Conservation (phyloP, 306 rosid genomes). For the Prunus dulcis region DNA sequence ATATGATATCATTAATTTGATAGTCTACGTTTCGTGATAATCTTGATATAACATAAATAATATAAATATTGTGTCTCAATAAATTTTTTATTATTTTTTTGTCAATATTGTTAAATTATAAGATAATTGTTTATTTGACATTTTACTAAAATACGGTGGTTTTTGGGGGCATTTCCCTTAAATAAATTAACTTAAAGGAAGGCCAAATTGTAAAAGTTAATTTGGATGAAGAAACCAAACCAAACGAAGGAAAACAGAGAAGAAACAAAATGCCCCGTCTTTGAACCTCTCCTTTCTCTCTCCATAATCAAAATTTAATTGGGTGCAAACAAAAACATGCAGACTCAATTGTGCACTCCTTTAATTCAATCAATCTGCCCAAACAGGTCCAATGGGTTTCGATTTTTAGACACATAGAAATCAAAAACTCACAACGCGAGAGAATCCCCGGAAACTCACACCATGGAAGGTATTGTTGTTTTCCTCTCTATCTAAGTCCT, state of each 20-base stretch:
- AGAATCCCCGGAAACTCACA: constrained; percentile 24
- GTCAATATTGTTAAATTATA: no score
- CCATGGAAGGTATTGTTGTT: constrained; percentile 76
- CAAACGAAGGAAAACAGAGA: not conserved
- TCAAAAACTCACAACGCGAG: constrained; percentile 25
- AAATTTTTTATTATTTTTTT: no score
- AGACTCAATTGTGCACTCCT: constrained; percentile 25
- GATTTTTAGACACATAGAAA: constrained; percentile 38
- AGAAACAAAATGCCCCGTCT: constrained; percentile 18
- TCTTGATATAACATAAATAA: no score
- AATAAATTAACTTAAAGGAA: not conserved
- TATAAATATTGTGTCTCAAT: no score
- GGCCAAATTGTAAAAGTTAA: constrained; percentile 27
- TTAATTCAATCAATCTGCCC: constrained; percentile 26
- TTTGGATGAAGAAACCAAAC: constrained; percentile 31
- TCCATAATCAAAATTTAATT: constrained; percentile 17
- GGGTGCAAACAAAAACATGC: constrained; percentile 32
- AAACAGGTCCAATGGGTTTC: constrained; percentile 34
- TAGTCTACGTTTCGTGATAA: no score
- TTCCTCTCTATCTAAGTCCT: constrained; percentile 10
- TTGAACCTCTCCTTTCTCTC: constrained; percentile 25
- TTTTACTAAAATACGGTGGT: no score
- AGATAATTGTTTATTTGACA: no score
- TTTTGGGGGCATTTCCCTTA: not conserved
- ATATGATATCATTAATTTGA: no score